phyloP scores from a whole-genome alignment of 495 filamentous ascomycete species.

The Apiosordaria backusii region DNA sequence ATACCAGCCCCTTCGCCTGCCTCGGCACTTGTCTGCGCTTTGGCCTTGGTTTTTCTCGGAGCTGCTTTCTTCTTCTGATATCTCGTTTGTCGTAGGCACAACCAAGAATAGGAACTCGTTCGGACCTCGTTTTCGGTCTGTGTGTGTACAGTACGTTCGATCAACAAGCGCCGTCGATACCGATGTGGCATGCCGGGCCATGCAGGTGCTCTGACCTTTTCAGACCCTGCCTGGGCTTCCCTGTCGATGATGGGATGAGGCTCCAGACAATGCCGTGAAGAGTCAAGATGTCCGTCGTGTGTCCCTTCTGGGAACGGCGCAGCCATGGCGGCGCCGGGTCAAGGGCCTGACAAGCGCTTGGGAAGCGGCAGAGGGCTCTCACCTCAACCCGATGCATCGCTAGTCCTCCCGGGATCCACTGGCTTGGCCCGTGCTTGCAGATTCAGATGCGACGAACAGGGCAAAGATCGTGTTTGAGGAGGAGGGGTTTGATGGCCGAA shows the following conservation, averaged over 20 bases:
- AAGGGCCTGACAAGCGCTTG: conserved; percentile 15
- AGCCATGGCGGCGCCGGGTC: not conserved
- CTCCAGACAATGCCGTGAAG: not conserved
- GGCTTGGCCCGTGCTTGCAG: not conserved
- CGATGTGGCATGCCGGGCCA: not conserved
- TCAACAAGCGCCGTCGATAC: conserved; percentile 4
- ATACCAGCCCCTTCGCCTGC: not conserved
- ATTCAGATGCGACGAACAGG: not conserved
- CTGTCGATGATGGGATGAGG: not conserved
- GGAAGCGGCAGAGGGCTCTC: not conserved
- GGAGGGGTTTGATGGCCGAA: not conserved
- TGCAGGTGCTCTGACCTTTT: not conserved
- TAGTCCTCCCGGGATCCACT: not conserved
- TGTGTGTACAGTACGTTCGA: not conserved
- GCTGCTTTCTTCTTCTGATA: not conserved
- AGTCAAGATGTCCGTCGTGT: not conserved
- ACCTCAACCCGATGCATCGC: not conserved
- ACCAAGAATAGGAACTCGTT: not conserved
- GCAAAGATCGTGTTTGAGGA: conserved; percentile 6
- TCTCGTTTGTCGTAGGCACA: not conserved
- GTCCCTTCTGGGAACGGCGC: too few species aligned
- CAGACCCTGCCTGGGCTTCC: not conserved
- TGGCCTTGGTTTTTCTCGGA: not conserved
- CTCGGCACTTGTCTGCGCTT: not conserved
- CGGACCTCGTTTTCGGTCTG: not conserved